phyloP scores from a whole-genome alignment of 805 yeast genomes.

The Zygosaccharomyces kombuchaensis region DNA sequence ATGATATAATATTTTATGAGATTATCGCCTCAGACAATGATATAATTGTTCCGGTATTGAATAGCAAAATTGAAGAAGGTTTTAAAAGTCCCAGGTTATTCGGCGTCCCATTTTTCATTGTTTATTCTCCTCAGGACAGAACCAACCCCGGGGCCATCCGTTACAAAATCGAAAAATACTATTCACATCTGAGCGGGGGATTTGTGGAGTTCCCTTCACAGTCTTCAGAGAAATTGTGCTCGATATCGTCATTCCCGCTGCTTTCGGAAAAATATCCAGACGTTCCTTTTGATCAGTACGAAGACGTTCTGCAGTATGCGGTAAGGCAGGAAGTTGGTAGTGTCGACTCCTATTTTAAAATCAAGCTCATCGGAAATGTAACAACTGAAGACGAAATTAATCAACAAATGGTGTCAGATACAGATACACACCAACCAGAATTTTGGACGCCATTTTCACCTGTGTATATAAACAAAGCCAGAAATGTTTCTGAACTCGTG shows the following conservation, averaged over 20 bases:
- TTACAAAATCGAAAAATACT: slow-evolving; percentile 48
- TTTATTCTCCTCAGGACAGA: slow-evolving; percentile 48
- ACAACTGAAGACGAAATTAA: neutral
- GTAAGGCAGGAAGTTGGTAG: slow-evolving; percentile 11
- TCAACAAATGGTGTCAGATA: neutral
- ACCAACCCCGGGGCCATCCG: slow-evolving; percentile 55
- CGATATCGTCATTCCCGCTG: slow-evolving; percentile 37
- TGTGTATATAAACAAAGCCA: slow-evolving; percentile 14
- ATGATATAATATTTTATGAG: slow-evolving; percentile 65
- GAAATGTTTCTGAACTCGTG: slow-evolving; percentile 15
- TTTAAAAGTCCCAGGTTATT: slow-evolving; percentile 46
- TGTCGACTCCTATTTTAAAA: slow-evolving; percentile 19
- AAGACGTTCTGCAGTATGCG: slow-evolving; percentile 18
- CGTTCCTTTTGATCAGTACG: slow-evolving; percentile 21
- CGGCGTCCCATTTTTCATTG: slow-evolving; percentile 74
- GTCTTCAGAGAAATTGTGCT: slow-evolving; percentile 7
- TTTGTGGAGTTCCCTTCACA: slow-evolving; percentile 29
- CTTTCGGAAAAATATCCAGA: slow-evolving; percentile 23
- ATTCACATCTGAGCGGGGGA: slow-evolving; percentile 46
- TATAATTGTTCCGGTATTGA: slow-evolving; percentile 58
- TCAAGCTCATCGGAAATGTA: slow-evolving; percentile 14
- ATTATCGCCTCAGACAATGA: slow-evolving; percentile 40
- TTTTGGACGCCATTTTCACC: slow-evolving; percentile 29
- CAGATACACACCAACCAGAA: neutral
- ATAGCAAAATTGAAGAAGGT: slow-evolving; percentile 39